Base-by-base conservation (phyloP, 2,329 filamentous ascomycete species). In the Colletotrichum musicola region DNA sequence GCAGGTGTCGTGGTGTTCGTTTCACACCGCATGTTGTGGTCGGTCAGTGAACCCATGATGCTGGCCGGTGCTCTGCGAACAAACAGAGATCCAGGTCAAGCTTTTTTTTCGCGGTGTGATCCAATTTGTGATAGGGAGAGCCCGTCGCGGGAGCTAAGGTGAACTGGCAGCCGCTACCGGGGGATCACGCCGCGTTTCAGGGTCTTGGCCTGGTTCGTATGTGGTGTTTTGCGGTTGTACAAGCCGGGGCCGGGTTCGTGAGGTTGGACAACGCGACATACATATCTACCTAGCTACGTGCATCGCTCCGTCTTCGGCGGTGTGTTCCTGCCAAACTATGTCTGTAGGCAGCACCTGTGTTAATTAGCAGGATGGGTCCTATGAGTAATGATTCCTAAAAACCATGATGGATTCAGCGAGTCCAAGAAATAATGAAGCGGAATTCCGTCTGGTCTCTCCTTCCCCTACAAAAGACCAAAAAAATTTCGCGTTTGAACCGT, bases 21-120 rank as follows among this genome's bases (percentile, higher is more conserved):
- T n/a, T 14, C 40, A 42, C 63, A 66, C 63, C 63, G 63, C 63
- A 66, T 66, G 42, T 66, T 62, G 25, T n/a, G 14, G 18, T n/a
- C 35, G 44, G 40, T 18, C 56, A 18, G 27, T 49, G 56, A 50
- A 42, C 12, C 20, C 56, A 59, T 50, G 56, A 38, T 49, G 56
- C 44, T n/a, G 42, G 56, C 56, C n/a, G 25, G 56, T 12, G 30
- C 30, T 35, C 2, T 35, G 7, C 7, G 30, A 10, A 35, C 30
- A 35, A 35, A 35, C 30, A 35, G 16, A 27, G 18, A 4, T 25
- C n/a, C 9, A 35, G 38, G n/a, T 54, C 59, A 54, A 62, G 49
- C 59, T 62, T 62, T 62, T 49, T 16, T 47, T n/a, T 22, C 20
- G 49, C 30, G 10, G 30, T 35, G 30, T 10, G 30, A 54, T 13